A percentile compares a stretch with the other conserved stretches of the same genome.
Conservation (phyloP, 345 rosid genomes). For the Barbarea vulgaris region DNA sequence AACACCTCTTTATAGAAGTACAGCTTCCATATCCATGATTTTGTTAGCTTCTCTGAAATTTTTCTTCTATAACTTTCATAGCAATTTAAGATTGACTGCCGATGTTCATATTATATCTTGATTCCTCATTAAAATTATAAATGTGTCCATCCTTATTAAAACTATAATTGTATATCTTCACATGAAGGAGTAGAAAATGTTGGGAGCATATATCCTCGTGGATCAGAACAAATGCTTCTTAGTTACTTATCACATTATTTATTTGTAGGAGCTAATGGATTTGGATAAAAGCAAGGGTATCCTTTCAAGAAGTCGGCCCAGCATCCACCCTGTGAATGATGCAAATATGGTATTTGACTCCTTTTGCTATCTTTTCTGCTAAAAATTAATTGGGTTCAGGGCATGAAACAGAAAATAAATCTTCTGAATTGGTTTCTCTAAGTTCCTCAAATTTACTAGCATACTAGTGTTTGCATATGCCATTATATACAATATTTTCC, state of each 20-base stretch:
- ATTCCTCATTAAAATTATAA: background rate
- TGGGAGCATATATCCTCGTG: constrained; percentile 11
- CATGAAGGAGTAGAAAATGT: constrained; percentile 19
- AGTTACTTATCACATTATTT: constrained; percentile 6
- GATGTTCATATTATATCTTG: background rate
- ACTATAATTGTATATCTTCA: background rate
- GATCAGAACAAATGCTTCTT: constrained; percentile 5
- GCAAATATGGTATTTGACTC: constrained; percentile 62
- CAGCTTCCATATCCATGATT: background rate
- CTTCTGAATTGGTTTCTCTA: constrained; percentile 15
- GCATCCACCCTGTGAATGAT: constrained; percentile 78
- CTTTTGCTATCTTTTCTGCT: background rate
- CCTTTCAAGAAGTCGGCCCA: constrained; percentile 72
- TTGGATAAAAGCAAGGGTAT: constrained; percentile 74
- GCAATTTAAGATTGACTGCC: constrained; percentile 1
- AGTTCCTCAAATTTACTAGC: constrained; percentile 23
- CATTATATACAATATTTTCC: constrained; percentile 10
- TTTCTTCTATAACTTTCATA: background rate
- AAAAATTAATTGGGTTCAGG: background rate
- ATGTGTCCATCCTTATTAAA: background rate
- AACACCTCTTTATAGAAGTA: background rate
- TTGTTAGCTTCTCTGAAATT: background rate
- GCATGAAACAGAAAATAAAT: background rate
- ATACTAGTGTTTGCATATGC: constrained; percentile 24
- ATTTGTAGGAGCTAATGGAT: constrained; percentile 75